Evolutionary conservation across 1,284 basidiomycete species (phyloP).

Genomic region (Malassezia equina): DNA sequence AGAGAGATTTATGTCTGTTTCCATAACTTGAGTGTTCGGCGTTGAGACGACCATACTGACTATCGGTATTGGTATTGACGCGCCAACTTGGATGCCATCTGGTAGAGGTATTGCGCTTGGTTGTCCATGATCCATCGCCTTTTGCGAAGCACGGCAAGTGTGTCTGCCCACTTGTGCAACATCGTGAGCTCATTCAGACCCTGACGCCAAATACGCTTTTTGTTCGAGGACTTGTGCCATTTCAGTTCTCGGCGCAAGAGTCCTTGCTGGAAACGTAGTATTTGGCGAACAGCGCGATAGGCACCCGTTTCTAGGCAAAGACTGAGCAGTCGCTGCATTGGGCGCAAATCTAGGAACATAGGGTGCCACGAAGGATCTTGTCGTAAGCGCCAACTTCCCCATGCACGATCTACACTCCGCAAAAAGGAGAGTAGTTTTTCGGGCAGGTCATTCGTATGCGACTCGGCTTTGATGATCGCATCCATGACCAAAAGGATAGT

Average conservation of each 20-base stretch:
- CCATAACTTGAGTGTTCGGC: neutral
- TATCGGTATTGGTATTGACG: neutral
- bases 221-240: neutral
- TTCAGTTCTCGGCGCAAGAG: slow-evolving; percentile 3
- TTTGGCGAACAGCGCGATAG: neutral
- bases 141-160: neutral
- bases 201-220: neutral
- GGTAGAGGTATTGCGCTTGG: slow-evolving; percentile 3
- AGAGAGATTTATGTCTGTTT: neutral
- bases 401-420: neutral
- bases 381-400: neutral
- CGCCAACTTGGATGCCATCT: neutral
- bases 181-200: slow-evolving; percentile 1
- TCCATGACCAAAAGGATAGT: slow-evolving; percentile 8
- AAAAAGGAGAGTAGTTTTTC: neutral
- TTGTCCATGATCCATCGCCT: neutral
- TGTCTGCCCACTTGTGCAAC: neutral
- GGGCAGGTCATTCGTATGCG: neutral
- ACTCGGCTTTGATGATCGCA: neutral
- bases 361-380: neutral
- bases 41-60: neutral
- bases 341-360: slow-evolving; percentile 5
- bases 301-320: neutral
- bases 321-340: neutral
- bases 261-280: slow-evolving; percentile 9